phyloP scores from a whole-genome alignment of 352 stramenopile species.

The Phytophthora hibernalis region DNA sequence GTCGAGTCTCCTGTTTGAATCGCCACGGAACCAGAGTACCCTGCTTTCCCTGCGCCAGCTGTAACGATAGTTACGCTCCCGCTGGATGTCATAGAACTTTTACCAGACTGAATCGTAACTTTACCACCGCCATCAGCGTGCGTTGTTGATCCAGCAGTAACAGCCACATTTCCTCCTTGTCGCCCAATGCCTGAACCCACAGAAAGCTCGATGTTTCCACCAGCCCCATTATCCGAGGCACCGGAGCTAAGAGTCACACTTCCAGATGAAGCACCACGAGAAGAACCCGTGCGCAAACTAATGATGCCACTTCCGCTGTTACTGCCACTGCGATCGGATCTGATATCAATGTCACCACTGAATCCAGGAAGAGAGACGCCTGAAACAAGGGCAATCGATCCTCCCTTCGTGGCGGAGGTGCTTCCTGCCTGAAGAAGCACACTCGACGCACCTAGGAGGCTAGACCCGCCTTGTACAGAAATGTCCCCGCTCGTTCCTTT shows the following conservation, averaged over 20 bases:
- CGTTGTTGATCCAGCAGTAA: conserved; percentile 55
- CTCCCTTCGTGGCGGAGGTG: conserved; percentile 55
- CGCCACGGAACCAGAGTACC: conserved; percentile 75
- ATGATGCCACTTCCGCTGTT: conserved; percentile 61
- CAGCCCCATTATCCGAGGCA: conserved; percentile 49
- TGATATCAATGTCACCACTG: conserved; percentile 72
- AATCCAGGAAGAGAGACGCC: conserved; percentile 51
- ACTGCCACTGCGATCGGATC: conserved; percentile 56
- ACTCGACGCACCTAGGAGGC: conserved; percentile 53
- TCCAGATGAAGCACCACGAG: conserved; percentile 63
- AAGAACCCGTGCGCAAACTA: conserved; percentile 53
- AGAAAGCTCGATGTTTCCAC: conserved; percentile 59
- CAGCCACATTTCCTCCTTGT: conserved; percentile 53
- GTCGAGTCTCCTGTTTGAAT: conserved; percentile 72
- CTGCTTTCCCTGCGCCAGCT: conserved; percentile 62
- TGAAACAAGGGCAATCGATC: conserved; percentile 53
- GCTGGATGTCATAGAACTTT: conserved; percentile 60
- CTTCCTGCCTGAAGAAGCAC: conserved; percentile 59
- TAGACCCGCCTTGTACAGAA: conserved; percentile 52
- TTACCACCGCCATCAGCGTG: conserved; percentile 56
- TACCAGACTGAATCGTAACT: conserved; percentile 59
- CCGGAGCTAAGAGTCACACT: conserved; percentile 78
- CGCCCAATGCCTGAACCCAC: conserved; percentile 56
- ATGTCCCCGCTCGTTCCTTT: conserved; percentile 68
- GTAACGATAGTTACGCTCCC: conserved; percentile 54